Evolutionary conservation across 1,139 yeast species (phyloP), one percentile per base, ranked within the genome.

Genomic region (Chernovozyma sophiae-reginae): DNA sequence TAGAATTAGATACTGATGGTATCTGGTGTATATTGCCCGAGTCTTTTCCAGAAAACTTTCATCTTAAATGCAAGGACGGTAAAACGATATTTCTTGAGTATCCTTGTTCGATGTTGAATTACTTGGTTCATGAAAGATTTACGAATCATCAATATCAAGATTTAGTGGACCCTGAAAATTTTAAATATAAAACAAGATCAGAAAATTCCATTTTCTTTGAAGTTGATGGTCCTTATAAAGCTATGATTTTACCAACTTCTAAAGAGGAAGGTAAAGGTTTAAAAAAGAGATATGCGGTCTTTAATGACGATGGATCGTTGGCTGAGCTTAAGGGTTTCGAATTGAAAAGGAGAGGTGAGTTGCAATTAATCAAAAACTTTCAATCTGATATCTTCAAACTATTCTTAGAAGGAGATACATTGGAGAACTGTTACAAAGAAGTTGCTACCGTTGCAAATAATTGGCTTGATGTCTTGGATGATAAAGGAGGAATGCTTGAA

Each of bases 291-390:
- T 94, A 94, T 53, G 99, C 98, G 1, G 99, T 94, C 6, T 94
- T 94, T 62, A 92, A 94, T 55, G 80, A 85, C 40, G 97, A 94
- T 57, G 98, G 97, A 0, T 68, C 95, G 0, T 60, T 94, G 33
- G 98, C 98, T 0, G 99, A 94, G 59, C 69, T 94, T 51, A 94
- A 94, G 57, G 99, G 99, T 6, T 94, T 94, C 55, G 99, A 94
- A 61, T 70, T 94, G 56, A 94, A 94, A 55, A 78, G 99, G 62
- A 79, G 99, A 60, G 99, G 99, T 53, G 99, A 94, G 58, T 69
- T 94, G 45, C 94, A 90, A 48, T 66, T 94, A 44, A 89, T 94
- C 56, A 94, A 94, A 53, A 89, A 90, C 48, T 94, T 94, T 60
- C 99, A 94, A 58, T 81, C 95, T 19, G 97, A 94, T 61, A 81